phyloP scores from a whole-genome alignment of 805 yeast genomes.

The Komagataella populi region DNA sequence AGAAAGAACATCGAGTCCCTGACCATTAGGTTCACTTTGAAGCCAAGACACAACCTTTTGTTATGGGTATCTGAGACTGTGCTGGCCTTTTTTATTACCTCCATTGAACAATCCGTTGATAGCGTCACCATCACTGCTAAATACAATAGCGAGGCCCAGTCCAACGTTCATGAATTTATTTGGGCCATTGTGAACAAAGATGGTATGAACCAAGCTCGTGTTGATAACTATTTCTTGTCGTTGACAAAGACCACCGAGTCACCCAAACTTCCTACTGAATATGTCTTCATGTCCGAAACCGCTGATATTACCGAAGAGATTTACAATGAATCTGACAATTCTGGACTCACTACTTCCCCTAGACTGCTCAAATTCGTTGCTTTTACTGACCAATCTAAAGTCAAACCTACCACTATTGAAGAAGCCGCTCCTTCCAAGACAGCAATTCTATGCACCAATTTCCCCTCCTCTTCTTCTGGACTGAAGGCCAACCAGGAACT shows the following conservation, averaged over 20 bases:
- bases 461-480: constrained; percentile 37
- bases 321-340: constrained; percentile 33
- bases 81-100: constrained; percentile 43
- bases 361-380: constrained; percentile 52
- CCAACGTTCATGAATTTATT: constrained; percentile 53
- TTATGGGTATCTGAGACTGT: constrained; percentile 51
- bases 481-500: constrained; percentile 33
- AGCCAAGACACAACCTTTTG: constrained; percentile 71
- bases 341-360: constrained; percentile 22
- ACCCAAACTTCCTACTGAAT: constrained; percentile 52
- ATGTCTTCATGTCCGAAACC: constrained; percentile 82
- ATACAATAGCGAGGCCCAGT: constrained; percentile 27
- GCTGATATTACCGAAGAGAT: constrained; percentile 65
- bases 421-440: constrained; percentile 41
- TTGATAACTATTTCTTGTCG: constrained; percentile 67
- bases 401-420: constrained; percentile 47
- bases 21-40: constrained; percentile 45
- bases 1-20: constrained; percentile 62
- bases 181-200: constrained; percentile 78
- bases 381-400: constrained; percentile 73
- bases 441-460: constrained; percentile 38
- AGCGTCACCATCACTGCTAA: constrained; percentile 48
- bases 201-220: constrained; percentile 66
- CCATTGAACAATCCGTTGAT: constrained; percentile 42
- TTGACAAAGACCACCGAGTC: constrained; percentile 75